phyloP scores from a whole-genome alignment of 164 flowering plant genomes.

The Sextonia rubra region DNA sequence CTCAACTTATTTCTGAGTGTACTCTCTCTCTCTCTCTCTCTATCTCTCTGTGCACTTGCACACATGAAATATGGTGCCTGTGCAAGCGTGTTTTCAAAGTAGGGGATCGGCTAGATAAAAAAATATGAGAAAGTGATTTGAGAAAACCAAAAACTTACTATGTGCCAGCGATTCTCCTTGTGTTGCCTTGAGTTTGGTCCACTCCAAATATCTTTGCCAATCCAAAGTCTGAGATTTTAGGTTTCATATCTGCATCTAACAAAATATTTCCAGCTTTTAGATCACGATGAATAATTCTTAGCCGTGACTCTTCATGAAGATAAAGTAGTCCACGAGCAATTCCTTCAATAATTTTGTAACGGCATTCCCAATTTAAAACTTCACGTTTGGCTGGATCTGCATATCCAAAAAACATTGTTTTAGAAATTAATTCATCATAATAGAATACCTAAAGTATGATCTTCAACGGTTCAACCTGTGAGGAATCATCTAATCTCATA shows the following conservation, averaged over 20 bases:
- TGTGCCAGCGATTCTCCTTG: constrained; percentile 1
- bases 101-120: too few relatives aligned
- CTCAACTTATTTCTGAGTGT: too few relatives aligned
- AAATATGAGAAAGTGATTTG: too few relatives aligned
- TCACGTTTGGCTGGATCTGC: neutral
- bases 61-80: too few relatives aligned
- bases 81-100: too few relatives aligned
- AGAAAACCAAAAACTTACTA: neutral
- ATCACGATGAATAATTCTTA: constrained; percentile 50
- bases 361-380: constrained; percentile 18
- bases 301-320: constrained; percentile 53
- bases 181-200: constrained; percentile 13
- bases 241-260: constrained; percentile 39
- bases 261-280: constrained; percentile 54
- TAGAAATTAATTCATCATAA: too few relatives aligned
- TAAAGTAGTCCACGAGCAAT: constrained; percentile 52
- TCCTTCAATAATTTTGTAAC: constrained; percentile 27
- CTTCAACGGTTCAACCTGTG: too few relatives aligned
- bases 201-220: constrained; percentile 34
- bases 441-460: too few relatives aligned
- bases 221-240: constrained; percentile 54
- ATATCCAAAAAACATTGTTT: neutral
- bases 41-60: too few relatives aligned
- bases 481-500: too few relatives aligned
- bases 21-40: too few relatives aligned